Evolutionary conservation across 169 alveolate species (phyloP), one percentile per base, ranked within the genome.

Genomic region (Eimeria tenella): DNA sequence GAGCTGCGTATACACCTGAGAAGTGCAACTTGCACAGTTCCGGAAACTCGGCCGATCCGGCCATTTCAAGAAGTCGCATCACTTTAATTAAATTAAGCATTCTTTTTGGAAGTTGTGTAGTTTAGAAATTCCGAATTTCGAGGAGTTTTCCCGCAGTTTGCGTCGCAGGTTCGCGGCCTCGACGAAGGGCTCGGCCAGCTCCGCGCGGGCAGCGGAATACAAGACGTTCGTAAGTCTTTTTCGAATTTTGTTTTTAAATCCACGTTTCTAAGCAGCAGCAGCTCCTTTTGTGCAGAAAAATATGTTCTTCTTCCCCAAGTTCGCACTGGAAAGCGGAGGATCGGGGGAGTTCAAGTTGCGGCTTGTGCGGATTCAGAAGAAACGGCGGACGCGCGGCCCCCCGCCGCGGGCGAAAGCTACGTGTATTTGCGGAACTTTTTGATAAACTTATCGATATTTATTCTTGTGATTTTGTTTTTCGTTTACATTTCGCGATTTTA

Each of bases 131-230:
- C 7, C 65, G 65, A 56, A 56, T 56, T 56, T 56, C 65, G 7
- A 56, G 7, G 19, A 11, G 11, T 11, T 62, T 62, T 62, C n/a
- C 73, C 73, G 56, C 17, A 5, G 50, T 9, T 21, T 6, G 7
- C 5, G 11, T 13, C 42, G 8, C 86, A 88, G 93, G 93, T 88
- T 68, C 71, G 93, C n/a, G 87, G 84, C 1, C 60, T 74, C 50
- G 73, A 71, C 23, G 86, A 88, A 19, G 60, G 93, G 2, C 86
- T 88, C 13, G 93, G 93, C 19, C 75, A 88, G 42, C 86, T 88
- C 31, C 93, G 93, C 31, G 86, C 75, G 23, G 93, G 93, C 62
- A 88, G 87, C 25, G 93, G 93, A 31, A 77, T 88, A 31, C 86
- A 77, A 25, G 93, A 88, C 73, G 93, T 88, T 23, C 86, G 93